These are phyloP conservation scores for Phialemoniopsis sp. DNA, from an alignment of 2,329 filamentous ascomycete species.

Conservation along the genomic window DNA sequence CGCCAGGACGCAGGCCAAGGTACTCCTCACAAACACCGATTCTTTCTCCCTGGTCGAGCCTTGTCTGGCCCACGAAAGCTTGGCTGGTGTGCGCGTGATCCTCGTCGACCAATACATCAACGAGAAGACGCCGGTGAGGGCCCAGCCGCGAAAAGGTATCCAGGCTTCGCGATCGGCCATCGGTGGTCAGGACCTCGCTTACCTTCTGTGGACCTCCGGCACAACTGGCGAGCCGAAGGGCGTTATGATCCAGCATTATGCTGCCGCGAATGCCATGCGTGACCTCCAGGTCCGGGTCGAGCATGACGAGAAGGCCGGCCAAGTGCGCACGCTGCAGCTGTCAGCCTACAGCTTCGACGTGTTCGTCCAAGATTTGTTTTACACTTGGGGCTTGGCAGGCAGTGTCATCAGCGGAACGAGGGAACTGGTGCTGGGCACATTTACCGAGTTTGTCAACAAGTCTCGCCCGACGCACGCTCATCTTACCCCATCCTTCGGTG, in stretches of 20 bases:
- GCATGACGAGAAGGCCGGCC: conserved; percentile 15
- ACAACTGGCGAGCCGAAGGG: conserved; percentile 31
- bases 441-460: conserved; percentile 45
- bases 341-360: conserved; percentile 33
- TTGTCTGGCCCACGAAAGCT: conserved; percentile 17
- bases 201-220: conserved; percentile 33
- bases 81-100: conserved; percentile 18
- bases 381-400: conserved; percentile 46
- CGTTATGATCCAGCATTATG: conserved; percentile 27
- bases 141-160: conserved; percentile 5
- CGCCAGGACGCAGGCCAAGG: conserved; percentile 21
- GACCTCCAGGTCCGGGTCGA: conserved; percentile 25
- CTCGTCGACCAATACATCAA: conserved; percentile 19
- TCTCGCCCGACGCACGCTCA: conserved; percentile 53
- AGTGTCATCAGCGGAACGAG: conserved; percentile 54
- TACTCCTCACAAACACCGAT: conserved; percentile 19
- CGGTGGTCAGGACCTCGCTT: conserved; percentile 15
- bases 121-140: not conserved
- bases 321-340: conserved; percentile 28
- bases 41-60: conserved; percentile 11
- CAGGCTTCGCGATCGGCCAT: conserved; percentile 1
- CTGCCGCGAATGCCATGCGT: conserved; percentile 27
- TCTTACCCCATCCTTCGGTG: conserved; percentile 58
- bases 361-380: conserved; percentile 61
- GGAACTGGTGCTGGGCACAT: conserved; percentile 49